Conservation (phyloP, 225 moss, liverwort and hornwort genomes). For the Polytrichum commune region DNA sequence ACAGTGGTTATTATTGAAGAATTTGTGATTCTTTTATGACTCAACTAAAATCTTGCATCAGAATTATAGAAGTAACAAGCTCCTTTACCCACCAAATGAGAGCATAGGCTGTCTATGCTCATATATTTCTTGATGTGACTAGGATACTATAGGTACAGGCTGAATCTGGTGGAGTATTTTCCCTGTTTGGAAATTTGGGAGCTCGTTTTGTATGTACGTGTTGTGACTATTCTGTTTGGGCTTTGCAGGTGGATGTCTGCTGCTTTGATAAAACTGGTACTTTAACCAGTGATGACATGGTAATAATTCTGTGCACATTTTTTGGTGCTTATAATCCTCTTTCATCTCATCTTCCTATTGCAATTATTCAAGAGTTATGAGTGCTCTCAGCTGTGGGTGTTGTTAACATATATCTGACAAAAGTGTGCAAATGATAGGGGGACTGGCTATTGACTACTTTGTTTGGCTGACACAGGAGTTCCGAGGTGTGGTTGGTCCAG, state of each 20-base stretch:
- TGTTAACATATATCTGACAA: too few relatives aligned
- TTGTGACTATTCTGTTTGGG: slow-evolving; percentile 1
- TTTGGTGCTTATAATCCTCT: background rate
- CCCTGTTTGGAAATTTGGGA: too few relatives aligned
- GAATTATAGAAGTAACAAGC: too few relatives aligned
- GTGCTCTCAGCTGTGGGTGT: too few relatives aligned
- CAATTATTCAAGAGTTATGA: background rate
- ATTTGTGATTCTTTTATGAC: too few relatives aligned
- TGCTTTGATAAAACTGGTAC: slow-evolving; percentile 99
- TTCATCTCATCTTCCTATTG: background rate
- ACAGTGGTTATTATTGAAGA: too few relatives aligned
- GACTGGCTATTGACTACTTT: slow-evolving; percentile 2
- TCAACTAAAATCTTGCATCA: too few relatives aligned
- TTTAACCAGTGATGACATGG: slow-evolving; percentile 98
- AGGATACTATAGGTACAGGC: background rate
- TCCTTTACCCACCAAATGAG: too few relatives aligned
- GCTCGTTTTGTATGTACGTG: background rate
- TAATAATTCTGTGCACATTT: slow-evolving; percentile 12
- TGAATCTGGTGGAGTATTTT: background rate
- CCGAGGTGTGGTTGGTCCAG: slow-evolving; percentile 76
- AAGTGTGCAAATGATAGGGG: too few relatives aligned
- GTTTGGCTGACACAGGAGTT: slow-evolving; percentile 58
- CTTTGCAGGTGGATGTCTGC: slow-evolving; percentile 87
- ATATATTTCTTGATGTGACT: background rate
- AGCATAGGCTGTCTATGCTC: background rate